A percentile compares a stretch with the other conserved stretches of the same genome.
Conservation (phyloP, 78 protist species). For the Speleostelium caveatum region DNA sequence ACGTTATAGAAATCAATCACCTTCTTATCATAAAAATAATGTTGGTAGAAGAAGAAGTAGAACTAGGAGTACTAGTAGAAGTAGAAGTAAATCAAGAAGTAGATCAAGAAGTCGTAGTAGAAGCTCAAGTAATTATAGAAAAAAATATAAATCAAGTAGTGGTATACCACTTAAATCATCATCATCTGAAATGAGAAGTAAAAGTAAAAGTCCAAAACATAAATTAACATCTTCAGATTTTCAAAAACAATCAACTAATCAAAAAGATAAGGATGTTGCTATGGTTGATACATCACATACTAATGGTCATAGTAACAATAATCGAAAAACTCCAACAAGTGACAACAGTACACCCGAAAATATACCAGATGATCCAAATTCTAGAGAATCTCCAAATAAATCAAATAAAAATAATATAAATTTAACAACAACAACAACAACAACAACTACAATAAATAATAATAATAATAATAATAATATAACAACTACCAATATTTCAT, state of each 20-base stretch:
- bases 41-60: background rate
- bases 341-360: slow-evolving; percentile 51
- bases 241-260: background rate
- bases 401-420: too few species aligned
- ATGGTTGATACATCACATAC: too few species aligned
- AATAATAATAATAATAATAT: background rate
- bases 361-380: slow-evolving; percentile 12
- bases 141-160: background rate
- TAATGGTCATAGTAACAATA: too few species aligned
- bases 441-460: background rate
- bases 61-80: background rate
- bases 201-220: background rate
- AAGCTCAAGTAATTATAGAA: background rate
- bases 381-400: background rate
- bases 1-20: background rate
- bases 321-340: slow-evolving; percentile 28
- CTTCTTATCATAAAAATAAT: background rate
- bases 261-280: background rate
- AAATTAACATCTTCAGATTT: background rate
- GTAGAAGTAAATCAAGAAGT: background rate
- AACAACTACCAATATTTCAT: background rate
- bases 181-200: background rate
- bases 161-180: background rate
- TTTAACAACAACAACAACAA: background rate
- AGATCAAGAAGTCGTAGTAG: background rate